Base-by-base conservation (phyloP, 2,329 filamentous ascomycete genomes). In the Epichloe elymi region DNA sequence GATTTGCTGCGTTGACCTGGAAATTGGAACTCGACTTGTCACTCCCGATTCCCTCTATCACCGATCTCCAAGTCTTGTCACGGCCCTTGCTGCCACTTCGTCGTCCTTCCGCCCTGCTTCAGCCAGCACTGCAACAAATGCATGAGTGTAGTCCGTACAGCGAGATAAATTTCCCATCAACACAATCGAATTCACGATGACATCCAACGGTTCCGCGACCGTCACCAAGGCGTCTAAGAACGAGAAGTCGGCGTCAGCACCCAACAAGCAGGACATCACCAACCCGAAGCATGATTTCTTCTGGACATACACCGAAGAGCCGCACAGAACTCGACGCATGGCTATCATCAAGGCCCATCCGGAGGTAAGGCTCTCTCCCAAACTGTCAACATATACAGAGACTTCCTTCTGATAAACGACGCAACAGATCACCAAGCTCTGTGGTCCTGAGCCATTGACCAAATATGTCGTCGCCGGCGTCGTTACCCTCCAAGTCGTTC, bases 241-340 rank as follows among this genome's bases (percentile, higher is more conserved):
- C 48, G 57, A 59, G 53, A 37, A 33, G 17, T 38, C 48, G 2
- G 57, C 14, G 15, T 57, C 54, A 53, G 37, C 50, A 52, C 35
- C 54, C 43, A 54, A 56, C 41, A 51, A 58, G n/a, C 54, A 60
- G 17, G 50, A 53, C 38, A 54, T 46, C 36, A 47, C 57, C 38
- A 55, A 60, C 20, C 56, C 62, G 46, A 63, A 70, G 52, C 63
- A 67, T 49, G 67, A 76, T 66, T 97, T 97, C 76, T 95, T 95
- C 73, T 97, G 94, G 93, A 95, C 93, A 40, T 97, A 98, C 66
- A 96, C 93, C 10, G 93, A 98, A 68, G 93, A 98, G 70, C 93
- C 93, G 55, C 93, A 98, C 70, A 82, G 89, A 59, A 93, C 91
- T 35, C 78, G 93, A 59, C 80, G 93, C 52, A 80, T 91, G 60